These are phyloP conservation scores for Gentiana dahurica DNA, from an alignment of 257 asterid species.

Conservation along the genomic window DNA sequence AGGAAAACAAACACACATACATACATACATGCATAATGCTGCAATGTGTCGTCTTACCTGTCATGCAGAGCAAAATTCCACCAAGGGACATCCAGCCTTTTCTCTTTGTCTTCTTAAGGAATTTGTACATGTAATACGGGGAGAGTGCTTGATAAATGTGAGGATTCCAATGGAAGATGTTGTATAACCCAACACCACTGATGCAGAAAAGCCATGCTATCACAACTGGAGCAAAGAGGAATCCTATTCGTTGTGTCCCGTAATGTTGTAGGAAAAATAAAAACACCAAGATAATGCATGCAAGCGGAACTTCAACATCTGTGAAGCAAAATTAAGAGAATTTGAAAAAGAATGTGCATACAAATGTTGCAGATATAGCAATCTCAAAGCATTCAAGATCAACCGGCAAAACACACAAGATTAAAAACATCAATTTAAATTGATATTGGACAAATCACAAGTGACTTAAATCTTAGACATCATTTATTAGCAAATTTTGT, in stretches of 20 bases:
- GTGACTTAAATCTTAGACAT: too few relatives aligned
- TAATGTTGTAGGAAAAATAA: constrained; percentile 78
- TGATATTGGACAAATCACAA: too few relatives aligned
- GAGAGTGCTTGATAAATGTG: constrained; percentile 82
- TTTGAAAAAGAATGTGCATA: background rate
- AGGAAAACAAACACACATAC: background rate
- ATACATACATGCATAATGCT: too few relatives aligned
- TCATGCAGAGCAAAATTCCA: constrained; percentile 81
- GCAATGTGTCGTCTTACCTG: constrained; percentile 29
- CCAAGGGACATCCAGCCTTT: constrained; percentile 98
- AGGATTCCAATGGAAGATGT: constrained; percentile 77
- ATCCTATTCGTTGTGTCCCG: constrained; percentile 90
- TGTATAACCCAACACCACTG: constrained; percentile 84
- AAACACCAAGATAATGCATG: constrained; percentile 70
- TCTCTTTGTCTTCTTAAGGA: constrained; percentile 74
- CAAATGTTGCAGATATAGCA: background rate
- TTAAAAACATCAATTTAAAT: too few relatives aligned
- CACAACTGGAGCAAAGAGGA: constrained; percentile 81
- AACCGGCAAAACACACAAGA: background rate
- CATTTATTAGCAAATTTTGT: too few relatives aligned
- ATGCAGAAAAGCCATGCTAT: constrained; percentile 94
- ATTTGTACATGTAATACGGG: constrained; percentile 92
- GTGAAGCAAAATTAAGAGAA: constrained; percentile 19
- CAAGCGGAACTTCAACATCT: constrained; percentile 90
- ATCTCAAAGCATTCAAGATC: background rate